Evolutionary conservation across 164 flowering plant species (phyloP), one percentile per base, ranked within the genome.

Genomic region (Houttuynia cordata): DNA sequence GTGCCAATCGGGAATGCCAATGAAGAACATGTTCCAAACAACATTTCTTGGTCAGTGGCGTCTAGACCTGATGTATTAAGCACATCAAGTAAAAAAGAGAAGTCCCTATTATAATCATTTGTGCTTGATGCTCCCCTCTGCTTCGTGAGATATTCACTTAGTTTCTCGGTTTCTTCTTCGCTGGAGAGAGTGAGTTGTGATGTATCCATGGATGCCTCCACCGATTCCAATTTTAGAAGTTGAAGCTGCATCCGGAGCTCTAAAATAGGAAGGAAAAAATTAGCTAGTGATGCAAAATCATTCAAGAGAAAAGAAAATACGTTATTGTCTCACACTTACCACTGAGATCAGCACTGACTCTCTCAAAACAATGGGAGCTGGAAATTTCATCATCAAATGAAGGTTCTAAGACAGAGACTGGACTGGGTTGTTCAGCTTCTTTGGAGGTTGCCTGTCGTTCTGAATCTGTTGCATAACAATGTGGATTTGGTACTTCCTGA

Each of bases 351-450:
- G 86, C 85, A 75, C 79, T 85, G 74, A 88, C 72, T 66, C 80
- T 79, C 71, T 80, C 92, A 71, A 87, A 85, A 72, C 91, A 83
- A 51, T 87, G 89, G 40, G 92, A 78, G 70, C 87, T 70, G 14
- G 87, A 78, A 7, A 64, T 22, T 58, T 93, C 92, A 63, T 82
- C 96, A 30, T 57, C 56, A 67, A 81, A 86, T 61, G 88, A 71
- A 66, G 79, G 76, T 70, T 86, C 89, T 52, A 93, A 68, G 63
- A 86, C 81, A 51, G 97, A 93, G 72, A 83, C 75, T 21, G 96
- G 92, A 70, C 92, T 93, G 12, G 88, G 91, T 62, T 84, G 88
- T 53, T 80, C 91, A 57, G 79, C 78, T 52, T 83, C 94, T 71
- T 86, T 84, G 34, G 77, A 75, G 68, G 79, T 78, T 67, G 65